Conservation (phyloP, 352 stramenopile genomes). For the Albugo candida region DNA sequence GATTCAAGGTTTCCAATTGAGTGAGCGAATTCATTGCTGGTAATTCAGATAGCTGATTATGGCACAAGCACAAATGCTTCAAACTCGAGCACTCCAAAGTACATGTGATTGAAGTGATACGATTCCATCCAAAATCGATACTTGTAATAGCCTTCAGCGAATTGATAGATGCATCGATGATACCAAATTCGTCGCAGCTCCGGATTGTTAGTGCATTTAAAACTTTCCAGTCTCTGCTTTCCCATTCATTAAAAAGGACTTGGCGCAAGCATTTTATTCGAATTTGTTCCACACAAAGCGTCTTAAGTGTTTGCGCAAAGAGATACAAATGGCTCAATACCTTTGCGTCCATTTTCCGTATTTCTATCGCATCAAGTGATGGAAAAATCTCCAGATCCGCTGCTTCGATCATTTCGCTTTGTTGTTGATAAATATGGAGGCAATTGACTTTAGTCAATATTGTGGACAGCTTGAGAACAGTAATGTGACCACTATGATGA, state of each 20-base stretch:
- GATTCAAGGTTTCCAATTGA: constrained; percentile 1
- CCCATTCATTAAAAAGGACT: too few species aligned
- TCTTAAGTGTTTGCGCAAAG: constrained; percentile 36
- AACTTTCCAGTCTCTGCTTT: too few species aligned
- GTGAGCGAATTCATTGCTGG: constrained; percentile 21
- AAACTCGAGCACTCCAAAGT: constrained; percentile 16
- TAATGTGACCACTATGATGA: constrained; percentile 57
- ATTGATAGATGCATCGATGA: constrained; percentile 36
- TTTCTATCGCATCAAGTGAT: constrained; percentile 41
- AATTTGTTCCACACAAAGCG: constrained; percentile 36
- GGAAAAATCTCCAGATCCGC: constrained; percentile 72
- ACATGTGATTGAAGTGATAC: constrained; percentile 22
- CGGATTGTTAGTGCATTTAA: too few species aligned
- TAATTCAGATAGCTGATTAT: constrained; percentile 33
- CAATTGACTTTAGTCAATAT: constrained; percentile 50
- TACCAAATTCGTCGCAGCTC: constrained; percentile 18
- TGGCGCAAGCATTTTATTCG: too few species aligned
- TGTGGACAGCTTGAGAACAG: constrained; percentile 76
- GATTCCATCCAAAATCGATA: constrained; percentile 55
- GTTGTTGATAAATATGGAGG: constrained; percentile 36
- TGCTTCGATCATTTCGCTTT: constrained; percentile 12
- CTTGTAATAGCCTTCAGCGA: constrained; percentile 18
- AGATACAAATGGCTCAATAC: constrained; percentile 35
- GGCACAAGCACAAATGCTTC: constrained; percentile 35
- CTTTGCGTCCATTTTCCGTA: constrained; percentile 21